Percentiles rank a stretch among this genome's conserved stretches.
phyloP scores from a whole-genome alignment of 176 grass and related monocot species.

The Avena eriantha region DNA sequence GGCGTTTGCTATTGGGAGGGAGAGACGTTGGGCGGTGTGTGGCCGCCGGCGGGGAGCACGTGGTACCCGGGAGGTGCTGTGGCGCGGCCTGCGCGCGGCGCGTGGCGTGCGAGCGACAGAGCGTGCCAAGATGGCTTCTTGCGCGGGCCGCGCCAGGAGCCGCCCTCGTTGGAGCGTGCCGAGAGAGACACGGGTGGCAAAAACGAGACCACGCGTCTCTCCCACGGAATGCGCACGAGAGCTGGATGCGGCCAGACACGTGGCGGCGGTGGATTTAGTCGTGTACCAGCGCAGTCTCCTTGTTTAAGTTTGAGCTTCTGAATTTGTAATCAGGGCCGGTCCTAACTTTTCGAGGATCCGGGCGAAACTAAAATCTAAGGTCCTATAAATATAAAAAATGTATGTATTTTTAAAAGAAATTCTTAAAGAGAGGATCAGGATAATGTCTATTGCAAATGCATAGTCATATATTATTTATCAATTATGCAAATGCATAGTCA shows the following conservation, averaged over 20 bases:
- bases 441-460: too few species aligned
- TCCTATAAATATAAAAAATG: too few species aligned
- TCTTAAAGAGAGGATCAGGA: too few species aligned
- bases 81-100: constrained; percentile 28
- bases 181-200: neutral
- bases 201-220: neutral
- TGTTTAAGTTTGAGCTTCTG: too few species aligned
- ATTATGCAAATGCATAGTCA: too few species aligned
- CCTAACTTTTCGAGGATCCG: too few species aligned
- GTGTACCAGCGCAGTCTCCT: neutral
- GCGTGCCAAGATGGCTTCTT: constrained; percentile 12
- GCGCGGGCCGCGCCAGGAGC: neutral
- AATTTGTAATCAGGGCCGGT: too few species aligned
- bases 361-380: too few species aligned
- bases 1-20: neutral
- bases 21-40: constrained; percentile 3
- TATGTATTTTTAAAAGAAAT: too few species aligned
- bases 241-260: neutral
- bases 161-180: neutral
- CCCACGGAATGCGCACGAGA: neutral
- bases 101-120: constrained; percentile 29
- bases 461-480: too few species aligned
- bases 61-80: neutral
- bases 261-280: neutral
- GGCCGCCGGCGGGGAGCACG: constrained; percentile 45